A percentile compares a stretch with the other conserved stretches of the same genome.
Evolutionary conservation across 169 alveolate genomes (phyloP).

Genomic region (Cryptosporidium tyzzeri): DNA sequence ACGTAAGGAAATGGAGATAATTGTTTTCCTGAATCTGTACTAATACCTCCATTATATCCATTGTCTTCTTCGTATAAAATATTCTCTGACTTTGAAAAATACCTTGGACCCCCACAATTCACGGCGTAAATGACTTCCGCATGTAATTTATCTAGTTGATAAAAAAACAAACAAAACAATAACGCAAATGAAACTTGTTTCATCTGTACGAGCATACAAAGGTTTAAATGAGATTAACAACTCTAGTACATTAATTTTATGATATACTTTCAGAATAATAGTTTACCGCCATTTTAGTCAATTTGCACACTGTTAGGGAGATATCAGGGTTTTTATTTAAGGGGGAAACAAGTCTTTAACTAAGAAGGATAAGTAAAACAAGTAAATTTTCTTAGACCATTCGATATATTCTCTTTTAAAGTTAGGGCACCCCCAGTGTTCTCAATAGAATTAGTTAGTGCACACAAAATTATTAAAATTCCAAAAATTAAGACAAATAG

Average conservation of each 20-base stretch:
- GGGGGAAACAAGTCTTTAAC: background rate
- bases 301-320: background rate
- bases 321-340: too few relatives aligned
- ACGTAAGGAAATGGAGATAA: slow-evolving; percentile 68
- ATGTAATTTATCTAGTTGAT: background rate
- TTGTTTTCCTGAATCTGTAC: slow-evolving; percentile 50
- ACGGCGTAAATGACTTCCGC: slow-evolving; percentile 65
- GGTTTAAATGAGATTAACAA: background rate
- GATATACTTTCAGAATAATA: background rate
- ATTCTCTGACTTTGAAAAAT: slow-evolving; percentile 37
- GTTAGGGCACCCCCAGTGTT: background rate
- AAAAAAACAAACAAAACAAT: background rate
- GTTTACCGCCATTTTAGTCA: background rate
- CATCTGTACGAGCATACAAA: background rate
- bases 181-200: background rate
- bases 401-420: too few relatives aligned
- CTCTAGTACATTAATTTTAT: background rate
- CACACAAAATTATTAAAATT: background rate
- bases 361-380: background rate
- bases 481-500: background rate
- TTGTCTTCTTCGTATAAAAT: slow-evolving; percentile 45
- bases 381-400: too few relatives aligned
- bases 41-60: slow-evolving; percentile 67
- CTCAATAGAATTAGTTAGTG: background rate
- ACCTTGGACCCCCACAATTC: slow-evolving; percentile 68